These are phyloP conservation scores for Microbotryomycetes sp. DNA, from an alignment of 1,284 basidiomycete genomes.

Conservation along the genomic window DNA sequence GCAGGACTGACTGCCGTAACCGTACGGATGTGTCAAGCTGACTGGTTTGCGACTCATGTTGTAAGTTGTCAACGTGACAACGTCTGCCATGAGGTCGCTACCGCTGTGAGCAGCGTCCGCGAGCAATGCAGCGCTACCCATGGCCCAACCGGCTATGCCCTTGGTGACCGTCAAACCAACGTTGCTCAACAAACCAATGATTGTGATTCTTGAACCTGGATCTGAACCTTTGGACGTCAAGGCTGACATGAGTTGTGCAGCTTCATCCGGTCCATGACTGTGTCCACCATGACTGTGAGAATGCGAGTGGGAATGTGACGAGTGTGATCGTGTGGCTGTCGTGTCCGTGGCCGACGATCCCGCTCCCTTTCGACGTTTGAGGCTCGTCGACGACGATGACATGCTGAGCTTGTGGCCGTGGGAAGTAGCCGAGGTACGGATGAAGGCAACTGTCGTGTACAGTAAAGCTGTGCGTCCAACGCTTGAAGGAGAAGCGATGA, in stretches of 20 bases:
- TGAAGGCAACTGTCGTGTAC: background rate
- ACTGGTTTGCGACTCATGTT: slow-evolving; percentile 73
- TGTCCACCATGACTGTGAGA: slow-evolving; percentile 31
- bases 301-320: slow-evolving; percentile 28
- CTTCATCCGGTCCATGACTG: slow-evolving; percentile 40
- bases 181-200: slow-evolving; percentile 71
- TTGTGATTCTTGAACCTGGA: slow-evolving; percentile 43
- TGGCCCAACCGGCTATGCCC: slow-evolving; percentile 49
- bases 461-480: no score
- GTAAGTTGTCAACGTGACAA: slow-evolving; percentile 90
- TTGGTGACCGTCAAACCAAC: slow-evolving; percentile 75
- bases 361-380: no score
- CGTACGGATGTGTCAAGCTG: slow-evolving; percentile 71
- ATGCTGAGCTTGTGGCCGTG: no score
- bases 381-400: no score
- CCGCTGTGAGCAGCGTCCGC: slow-evolving; percentile 95
- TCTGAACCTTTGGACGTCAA: slow-evolving; percentile 38
- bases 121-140: slow-evolving; percentile 62
- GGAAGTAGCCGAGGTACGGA: background rate
- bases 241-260: slow-evolving; percentile 40
- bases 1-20: slow-evolving; percentile 38
- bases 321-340: background rate
- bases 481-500: no score
- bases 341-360: no score
- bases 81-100: slow-evolving; percentile 81